Evolutionary conservation across 1,139 yeast species (phyloP).

Genomic region (Taiozyma onychis): DNA sequence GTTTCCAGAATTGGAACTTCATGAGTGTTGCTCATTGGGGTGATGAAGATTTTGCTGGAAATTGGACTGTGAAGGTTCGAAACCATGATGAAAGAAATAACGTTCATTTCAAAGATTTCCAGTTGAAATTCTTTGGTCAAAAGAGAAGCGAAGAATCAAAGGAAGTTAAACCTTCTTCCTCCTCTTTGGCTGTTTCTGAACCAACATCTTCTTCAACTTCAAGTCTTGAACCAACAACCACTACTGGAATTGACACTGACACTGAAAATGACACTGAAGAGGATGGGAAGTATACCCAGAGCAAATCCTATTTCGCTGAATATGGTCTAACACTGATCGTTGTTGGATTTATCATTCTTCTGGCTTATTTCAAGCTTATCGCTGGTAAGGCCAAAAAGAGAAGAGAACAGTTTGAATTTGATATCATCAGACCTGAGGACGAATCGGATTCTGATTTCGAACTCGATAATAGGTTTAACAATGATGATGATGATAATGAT

Average conservation of each 20-base stretch:
- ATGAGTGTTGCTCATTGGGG: slow-evolving; percentile 99
- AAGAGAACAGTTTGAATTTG: slow-evolving; percentile 73
- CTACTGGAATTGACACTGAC: background rate
- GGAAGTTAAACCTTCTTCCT: slow-evolving; percentile 1
- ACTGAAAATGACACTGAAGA: slow-evolving; percentile 9
- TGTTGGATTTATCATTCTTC: slow-evolving; percentile 50
- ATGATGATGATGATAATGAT: slow-evolving; percentile 6
- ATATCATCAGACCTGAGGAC: slow-evolving; percentile 71
- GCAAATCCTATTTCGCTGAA: slow-evolving; percentile 42
- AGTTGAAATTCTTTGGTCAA: slow-evolving; percentile 75
- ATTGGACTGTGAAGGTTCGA: slow-evolving; percentile 70
- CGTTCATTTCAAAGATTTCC: slow-evolving; percentile 64
- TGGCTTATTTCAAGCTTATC: slow-evolving; percentile 45
- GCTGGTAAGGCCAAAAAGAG: slow-evolving; percentile 46
- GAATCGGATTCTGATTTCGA: slow-evolving; percentile 31
- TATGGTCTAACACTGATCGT: slow-evolving; percentile 57
- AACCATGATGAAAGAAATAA: slow-evolving; percentile 35
- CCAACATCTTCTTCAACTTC: slow-evolving; percentile 4
- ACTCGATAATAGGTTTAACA: slow-evolving; percentile 13
- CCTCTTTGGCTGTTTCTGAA: slow-evolving; percentile 1
- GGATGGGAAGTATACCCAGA: slow-evolving; percentile 33
- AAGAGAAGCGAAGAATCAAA: slow-evolving; percentile 33
- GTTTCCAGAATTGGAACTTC: slow-evolving; percentile 83
- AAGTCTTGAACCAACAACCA: slow-evolving; percentile 2
- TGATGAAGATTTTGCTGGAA: slow-evolving; percentile 66